Percentiles rank a stretch among this genome's conserved stretches.
These are phyloP conservation scores for Prunus yedoensis DNA, from an alignment of 331 rosid species.

Conservation along the genomic window DNA sequence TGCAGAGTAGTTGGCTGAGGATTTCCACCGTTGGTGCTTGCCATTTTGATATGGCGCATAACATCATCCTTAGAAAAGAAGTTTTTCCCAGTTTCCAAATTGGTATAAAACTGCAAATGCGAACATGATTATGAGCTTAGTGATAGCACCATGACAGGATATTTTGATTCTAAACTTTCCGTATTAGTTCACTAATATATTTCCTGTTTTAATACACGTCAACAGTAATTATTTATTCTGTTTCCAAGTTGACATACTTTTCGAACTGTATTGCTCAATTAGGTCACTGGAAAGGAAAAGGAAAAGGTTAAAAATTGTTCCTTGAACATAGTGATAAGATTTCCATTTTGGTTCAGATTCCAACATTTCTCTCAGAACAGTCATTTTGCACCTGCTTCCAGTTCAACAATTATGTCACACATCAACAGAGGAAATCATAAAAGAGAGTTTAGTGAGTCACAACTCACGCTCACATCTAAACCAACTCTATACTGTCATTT, in stretches of 20 bases:
- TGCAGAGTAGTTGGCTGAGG: constrained; percentile 27
- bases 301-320: not conserved
- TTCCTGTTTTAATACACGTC: not conserved
- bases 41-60: constrained; percentile 31
- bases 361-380: not conserved
- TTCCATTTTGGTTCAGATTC: not conserved
- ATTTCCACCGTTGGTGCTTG: not conserved
- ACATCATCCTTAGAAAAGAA: constrained; percentile 43
- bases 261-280: not conserved
- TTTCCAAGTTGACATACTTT: not conserved
- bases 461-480: not conserved
- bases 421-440: not conserved
- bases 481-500: not conserved
- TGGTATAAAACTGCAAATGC: constrained; percentile 30
- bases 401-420: not conserved
- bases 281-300: not conserved
- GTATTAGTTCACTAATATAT: constrained; percentile 5
- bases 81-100: constrained; percentile 41
- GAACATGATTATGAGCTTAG: constrained; percentile 23
- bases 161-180: constrained; percentile 10
- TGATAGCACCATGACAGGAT: constrained; percentile 4
- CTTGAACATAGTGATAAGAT: not conserved
- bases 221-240: not conserved
- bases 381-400: not conserved
- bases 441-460: not conserved